These are phyloP conservation scores for Vanilla planifolia DNA, from an alignment of 106 monocot species.

Conservation along the genomic window DNA sequence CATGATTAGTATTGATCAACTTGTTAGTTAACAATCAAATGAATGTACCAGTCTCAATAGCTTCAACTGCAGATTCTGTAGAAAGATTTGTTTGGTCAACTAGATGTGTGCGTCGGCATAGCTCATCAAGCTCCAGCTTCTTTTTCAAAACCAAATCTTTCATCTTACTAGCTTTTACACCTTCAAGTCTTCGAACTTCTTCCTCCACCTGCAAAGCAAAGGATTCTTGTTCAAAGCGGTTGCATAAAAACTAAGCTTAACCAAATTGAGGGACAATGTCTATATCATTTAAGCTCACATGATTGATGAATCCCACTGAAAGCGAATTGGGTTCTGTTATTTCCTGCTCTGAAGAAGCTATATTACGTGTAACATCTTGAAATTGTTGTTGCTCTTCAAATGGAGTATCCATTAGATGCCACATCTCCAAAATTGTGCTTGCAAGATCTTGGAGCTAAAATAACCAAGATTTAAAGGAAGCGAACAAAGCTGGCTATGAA, in stretches of 20 bases:
- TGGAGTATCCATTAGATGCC: conserved; percentile 83
- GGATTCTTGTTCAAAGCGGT: neutral
- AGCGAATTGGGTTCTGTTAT: conserved; percentile 51
- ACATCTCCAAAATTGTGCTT: conserved; percentile 53
- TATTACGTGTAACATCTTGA: conserved; percentile 60
- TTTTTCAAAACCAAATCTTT: conserved; percentile 66
- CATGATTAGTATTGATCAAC: neutral
- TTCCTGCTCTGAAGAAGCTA: conserved; percentile 74
- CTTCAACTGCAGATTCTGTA: conserved; percentile 25
- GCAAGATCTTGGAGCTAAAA: conserved; percentile 81
- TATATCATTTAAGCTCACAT: conserved; percentile 22
- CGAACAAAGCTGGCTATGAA: neutral
- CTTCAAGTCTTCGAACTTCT: conserved; percentile 65
- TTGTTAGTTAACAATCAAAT: neutral
- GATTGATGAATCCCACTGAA: conserved; percentile 43
- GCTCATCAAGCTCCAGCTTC: conserved; percentile 52
- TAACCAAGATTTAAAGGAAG: conserved; percentile 1
- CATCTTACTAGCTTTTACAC: conserved; percentile 58
- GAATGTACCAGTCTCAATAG: conserved; percentile 39
- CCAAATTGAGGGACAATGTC: neutral
- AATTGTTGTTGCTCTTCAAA: conserved; percentile 64
- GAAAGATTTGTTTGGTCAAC: conserved; percentile 21
- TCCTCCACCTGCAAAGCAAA: conserved; percentile 41
- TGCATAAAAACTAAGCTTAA: neutral
- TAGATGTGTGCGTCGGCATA: conserved; percentile 43